A percentile compares a stretch with the other conserved stretches of the same genome.
Conservation (phyloP, 345 rosid genomes). For the Melastoma malabathricum region DNA sequence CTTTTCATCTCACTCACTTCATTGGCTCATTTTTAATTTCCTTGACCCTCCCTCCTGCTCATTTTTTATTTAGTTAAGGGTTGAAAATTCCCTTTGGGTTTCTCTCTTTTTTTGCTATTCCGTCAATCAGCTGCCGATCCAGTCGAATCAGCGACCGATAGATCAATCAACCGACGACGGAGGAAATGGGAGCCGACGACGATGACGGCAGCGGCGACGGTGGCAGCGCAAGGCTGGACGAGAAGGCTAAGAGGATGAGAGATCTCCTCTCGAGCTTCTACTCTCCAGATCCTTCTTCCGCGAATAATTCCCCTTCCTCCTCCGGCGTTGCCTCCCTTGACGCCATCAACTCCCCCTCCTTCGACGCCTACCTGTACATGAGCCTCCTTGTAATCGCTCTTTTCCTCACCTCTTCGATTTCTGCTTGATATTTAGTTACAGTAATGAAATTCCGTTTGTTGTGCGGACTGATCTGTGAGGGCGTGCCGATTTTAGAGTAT, state of each 20-base stretch:
- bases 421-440: too few species aligned
- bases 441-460: background rate
- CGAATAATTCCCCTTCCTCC: conserved; percentile 16
- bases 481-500: too few species aligned
- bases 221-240: conserved; percentile 51
- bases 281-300: conserved; percentile 73
- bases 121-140: background rate
- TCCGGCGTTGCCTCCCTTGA: conserved; percentile 48
- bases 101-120: background rate
- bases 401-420: background rate
- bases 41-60: background rate
- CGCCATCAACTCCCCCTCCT: conserved; percentile 61
- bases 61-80: background rate
- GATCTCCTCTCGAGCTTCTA: conserved; percentile 97
- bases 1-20: background rate
- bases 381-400: conserved; percentile 49
- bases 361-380: conserved; percentile 91
- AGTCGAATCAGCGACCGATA: too few species aligned
- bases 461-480: background rate
- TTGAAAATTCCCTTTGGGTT: too few species aligned
- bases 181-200: conserved; percentile 40
- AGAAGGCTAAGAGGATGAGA: conserved; percentile 98
- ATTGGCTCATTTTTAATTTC: background rate
- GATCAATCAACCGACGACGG: too few species aligned
- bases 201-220: conserved; percentile 35